Conservation (phyloP, 352 stramenopile genomes). For the Plasmopara halstedii region DNA sequence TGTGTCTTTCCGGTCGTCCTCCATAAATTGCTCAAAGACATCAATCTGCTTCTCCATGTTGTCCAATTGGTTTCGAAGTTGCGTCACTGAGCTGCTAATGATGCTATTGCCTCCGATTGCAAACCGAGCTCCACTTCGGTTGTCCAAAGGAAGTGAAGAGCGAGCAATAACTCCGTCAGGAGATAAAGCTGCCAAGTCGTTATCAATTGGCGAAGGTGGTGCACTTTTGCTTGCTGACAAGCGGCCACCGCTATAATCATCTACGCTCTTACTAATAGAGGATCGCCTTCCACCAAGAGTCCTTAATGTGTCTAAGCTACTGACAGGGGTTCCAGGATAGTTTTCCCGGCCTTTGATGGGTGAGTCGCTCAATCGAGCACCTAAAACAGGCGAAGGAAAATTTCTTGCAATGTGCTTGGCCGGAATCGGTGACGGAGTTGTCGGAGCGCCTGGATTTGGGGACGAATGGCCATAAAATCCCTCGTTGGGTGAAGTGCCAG, state of each 20-base stretch:
- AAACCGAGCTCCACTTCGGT: conserved; percentile 10
- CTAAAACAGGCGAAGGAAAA: conserved; percentile 23
- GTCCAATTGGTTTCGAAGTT: conserved; percentile 75
- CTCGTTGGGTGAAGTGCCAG: conserved; percentile 15
- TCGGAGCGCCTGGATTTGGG: conserved; percentile 14
- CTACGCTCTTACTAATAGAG: conserved; percentile 14
- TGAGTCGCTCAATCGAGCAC: conserved; percentile 19
- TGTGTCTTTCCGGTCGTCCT: conserved; percentile 81
- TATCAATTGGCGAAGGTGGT: conserved; percentile 44
- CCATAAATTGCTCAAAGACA: conserved; percentile 84
- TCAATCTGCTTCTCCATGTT: conserved; percentile 87
- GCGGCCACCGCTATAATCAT: conserved; percentile 11
- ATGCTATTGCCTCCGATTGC: conserved; percentile 39
- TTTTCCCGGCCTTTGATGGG: conserved; percentile 15
- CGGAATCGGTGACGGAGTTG: conserved; percentile 19
- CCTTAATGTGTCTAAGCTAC: conserved; percentile 25
- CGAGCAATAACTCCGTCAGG: conserved; percentile 21
- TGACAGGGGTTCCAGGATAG: conserved; percentile 19
- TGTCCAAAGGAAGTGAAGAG: conserved; percentile 25
- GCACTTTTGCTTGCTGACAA: conserved; percentile 42
- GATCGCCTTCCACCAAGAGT: conserved; percentile 17
- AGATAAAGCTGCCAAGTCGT: conserved; percentile 21
- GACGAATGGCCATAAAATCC: conserved; percentile 14
- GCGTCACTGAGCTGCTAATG: conserved; percentile 63
- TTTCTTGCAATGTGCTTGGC: conserved; percentile 25